Percentiles rank a stretch among this genome's conserved stretches.
Evolutionary conservation across 1,139 yeast genomes (phyloP).

Genomic region (Protomyces gravidus): DNA sequence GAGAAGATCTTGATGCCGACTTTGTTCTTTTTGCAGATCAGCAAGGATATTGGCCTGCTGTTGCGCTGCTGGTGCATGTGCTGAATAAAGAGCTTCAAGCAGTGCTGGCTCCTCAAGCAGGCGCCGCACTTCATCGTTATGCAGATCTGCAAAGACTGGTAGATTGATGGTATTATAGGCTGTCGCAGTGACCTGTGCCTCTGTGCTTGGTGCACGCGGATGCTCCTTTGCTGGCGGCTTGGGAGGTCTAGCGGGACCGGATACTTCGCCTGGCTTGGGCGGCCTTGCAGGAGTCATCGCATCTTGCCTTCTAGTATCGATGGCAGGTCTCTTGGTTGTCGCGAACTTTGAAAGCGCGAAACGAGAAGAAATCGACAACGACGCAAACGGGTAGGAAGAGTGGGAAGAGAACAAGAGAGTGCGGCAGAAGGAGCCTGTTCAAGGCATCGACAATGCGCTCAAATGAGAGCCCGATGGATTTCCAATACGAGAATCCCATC

Average conservation of each 20-base stretch:
- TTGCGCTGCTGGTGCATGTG: conserved; percentile 29
- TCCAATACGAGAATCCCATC: conserved; percentile 30
- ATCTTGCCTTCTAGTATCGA: background rate
- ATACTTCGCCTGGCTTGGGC: conserved; percentile 14
- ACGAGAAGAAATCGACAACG: background rate
- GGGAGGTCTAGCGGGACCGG: background rate
- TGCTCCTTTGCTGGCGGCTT: background rate
- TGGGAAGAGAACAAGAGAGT: background rate
- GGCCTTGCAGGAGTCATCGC: conserved; percentile 13
- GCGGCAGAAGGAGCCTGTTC: background rate
- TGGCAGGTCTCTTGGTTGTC: background rate
- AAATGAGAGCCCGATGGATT: conserved; percentile 31
- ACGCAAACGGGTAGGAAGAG: background rate
- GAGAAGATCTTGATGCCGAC: too few relatives aligned
- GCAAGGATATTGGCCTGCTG: conserved; percentile 21
- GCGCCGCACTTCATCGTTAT: conserved; percentile 21
- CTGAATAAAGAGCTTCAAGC: conserved; percentile 29
- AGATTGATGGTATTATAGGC: background rate
- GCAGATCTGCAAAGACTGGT: conserved; percentile 9
- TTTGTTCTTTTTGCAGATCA: conserved; percentile 20
- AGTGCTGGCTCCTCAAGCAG: conserved; percentile 27
- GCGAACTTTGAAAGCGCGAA: background rate
- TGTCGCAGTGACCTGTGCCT: background rate
- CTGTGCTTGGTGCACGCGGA: background rate
- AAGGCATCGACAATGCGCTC: conserved; percentile 6